Evolutionary conservation across 2,329 filamentous ascomycete species (phyloP), one percentile per base, ranked within the genome.

Genomic region (Hypoxylon sp.): DNA sequence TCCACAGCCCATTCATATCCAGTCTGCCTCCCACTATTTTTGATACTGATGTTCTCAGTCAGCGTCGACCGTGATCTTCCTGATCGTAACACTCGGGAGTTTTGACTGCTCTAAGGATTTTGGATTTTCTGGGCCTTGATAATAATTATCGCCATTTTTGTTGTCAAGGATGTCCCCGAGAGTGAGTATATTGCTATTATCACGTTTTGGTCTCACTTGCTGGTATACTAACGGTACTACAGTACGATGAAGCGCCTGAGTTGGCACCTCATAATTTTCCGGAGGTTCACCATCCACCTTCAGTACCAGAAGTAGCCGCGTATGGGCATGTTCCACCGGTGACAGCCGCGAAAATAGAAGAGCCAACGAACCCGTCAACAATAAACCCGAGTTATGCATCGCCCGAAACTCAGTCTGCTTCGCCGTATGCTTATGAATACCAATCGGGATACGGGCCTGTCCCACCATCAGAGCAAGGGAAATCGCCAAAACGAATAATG

Each of bases 231-330:
- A 68, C 24, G 5, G 22, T 26, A 35, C n/a, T 37, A 13, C 51
- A 78, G 77, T 76, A 76, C 56, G 73, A 77, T 46, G 76, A 78
- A 46, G 77, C 77, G n/a, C 77, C 76, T 26, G 76, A 78, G 60
- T 48, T 77, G n/a, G 70, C 72, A 42, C 67, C 68, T 55, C 65
- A 70, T 19, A 67, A 37, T 56, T 70, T 70, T 24, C 77, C 76
- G 3, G 77, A 78, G 55, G 76, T 78, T n/a, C 76, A 78, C 53
- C 68, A 73, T n/a, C 76, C 76, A n/a, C 69, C 71, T 31, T 56
- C 72, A 13, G 68, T 61, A 14, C 73, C 73, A n/a, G 75, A 76
- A 65, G 65, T 74, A 2, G 65, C 67, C 22, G 31, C 55, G 3
- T 70, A 66, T 57, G 60, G 42, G n/a, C 65, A 68, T 47, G 26